Evolutionary conservation across 768 basidiomycete species (phyloP), one percentile per base, ranked within the genome.

Genomic region (Panaeolus cyanescens): DNA sequence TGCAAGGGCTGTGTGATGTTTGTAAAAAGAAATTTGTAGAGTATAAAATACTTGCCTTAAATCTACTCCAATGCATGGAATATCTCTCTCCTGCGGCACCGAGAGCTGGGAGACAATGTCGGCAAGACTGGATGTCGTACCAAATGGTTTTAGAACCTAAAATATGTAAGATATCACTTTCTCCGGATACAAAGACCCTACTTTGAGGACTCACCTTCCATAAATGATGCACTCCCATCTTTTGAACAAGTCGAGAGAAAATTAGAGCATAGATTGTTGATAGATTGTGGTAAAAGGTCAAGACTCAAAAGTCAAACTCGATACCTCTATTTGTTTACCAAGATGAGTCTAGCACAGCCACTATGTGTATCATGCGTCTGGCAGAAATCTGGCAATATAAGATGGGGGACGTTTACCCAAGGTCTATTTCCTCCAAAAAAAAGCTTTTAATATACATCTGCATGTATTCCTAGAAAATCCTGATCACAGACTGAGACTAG

Each of bases 1-100:
- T 62, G 65, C 65, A 66, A 1, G 65, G 39, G 37, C 63, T 68
- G 42, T 20, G 2, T 39, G 7, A 17, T 39, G n/a, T 39, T 39
- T 13, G 3, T 10, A 19, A 5, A 15, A 39, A 39, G n/a, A n/a
- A n/a, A n/a, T n/a, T n/a, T n/a, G n/a, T n/a, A n/a, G n/a, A n/a
- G 37, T 19, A 15, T 19, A 17, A 39, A 19, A 13, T 39, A 39
- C 37, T n/a, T 19, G 19, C 37, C 37, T 39, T 1, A 39, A 6
- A 39, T 39, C 37, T 6, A 39, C n/a, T 17, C 37, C 37, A 39
- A 42, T 42, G 40, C 40, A 42, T 3, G 40, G 40, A 12, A 19
- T 20, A 42, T 42, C 19, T 5, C n/a, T 42, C 5, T 20, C n/a
- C 22, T 42, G 12, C 7, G 7, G 37, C 6, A 42, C n/a, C 3